phyloP scores from a whole-genome alignment of 768 basidiomycete species.

The Pseudohyphozyma bogoriensis region DNA sequence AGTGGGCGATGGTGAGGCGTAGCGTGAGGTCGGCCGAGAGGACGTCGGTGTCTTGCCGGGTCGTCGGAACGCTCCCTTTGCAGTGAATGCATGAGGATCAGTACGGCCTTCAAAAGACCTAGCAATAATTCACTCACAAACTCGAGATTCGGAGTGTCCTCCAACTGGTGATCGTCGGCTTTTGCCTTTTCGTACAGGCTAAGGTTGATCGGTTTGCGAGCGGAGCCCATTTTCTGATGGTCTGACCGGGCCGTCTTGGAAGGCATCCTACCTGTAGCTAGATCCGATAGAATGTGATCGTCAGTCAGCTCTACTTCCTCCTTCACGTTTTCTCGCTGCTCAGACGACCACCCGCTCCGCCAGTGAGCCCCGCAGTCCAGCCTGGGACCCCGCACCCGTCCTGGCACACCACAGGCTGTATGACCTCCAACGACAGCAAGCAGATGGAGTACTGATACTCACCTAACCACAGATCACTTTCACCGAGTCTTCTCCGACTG shows the following conservation, averaged over 20 bases:
- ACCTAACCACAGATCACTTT: too few relatives aligned
- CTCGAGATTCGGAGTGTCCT: conserved; percentile 5
- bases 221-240: background rate
- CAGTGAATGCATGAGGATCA: background rate
- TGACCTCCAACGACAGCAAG: too few relatives aligned
- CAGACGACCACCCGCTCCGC: too few relatives aligned
- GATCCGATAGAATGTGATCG: too few relatives aligned
- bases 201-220: background rate
- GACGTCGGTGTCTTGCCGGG: conserved; percentile 1
- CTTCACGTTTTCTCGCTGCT: too few relatives aligned
- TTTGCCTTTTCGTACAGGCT: background rate
- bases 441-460: too few relatives aligned
- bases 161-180: background rate
- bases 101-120: background rate
- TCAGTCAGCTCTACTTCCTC: too few relatives aligned
- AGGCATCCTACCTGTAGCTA: too few relatives aligned
- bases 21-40: conserved; percentile 2
- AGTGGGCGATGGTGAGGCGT: background rate
- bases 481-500: too few relatives aligned
- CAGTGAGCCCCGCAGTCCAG: too few relatives aligned
- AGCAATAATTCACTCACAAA: background rate
- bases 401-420: too few relatives aligned
- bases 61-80: conserved; percentile 5
- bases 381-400: too few relatives aligned
- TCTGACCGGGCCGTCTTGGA: background rate